Conservation (phyloP, 2,329 filamentous ascomycete species). For the Talaromyces sp. region DNA sequence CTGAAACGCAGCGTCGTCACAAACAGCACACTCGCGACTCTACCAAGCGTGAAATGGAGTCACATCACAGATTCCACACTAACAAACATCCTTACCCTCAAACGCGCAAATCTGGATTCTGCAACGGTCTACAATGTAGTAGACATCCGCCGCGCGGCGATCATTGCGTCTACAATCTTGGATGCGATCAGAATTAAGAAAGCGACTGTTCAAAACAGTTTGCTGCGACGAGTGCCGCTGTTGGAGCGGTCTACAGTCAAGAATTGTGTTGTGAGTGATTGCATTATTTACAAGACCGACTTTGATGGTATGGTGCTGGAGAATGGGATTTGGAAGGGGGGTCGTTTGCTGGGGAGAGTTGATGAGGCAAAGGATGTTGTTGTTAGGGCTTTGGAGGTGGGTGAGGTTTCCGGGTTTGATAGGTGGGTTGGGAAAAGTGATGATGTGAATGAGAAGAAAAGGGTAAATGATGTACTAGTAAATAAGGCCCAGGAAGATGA, state of each 20-base stretch:
- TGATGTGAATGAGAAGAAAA: not conserved
- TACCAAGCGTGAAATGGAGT: constrained; percentile 13
- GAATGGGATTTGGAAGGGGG: constrained; percentile 22
- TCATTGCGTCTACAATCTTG: not conserved
- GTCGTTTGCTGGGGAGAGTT: constrained; percentile 18
- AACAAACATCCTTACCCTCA: constrained; percentile 5
- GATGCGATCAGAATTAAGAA: not conserved
- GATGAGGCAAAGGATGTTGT: constrained; percentile 15
- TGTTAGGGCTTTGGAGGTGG: not conserved
- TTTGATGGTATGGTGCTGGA: constrained; percentile 21
- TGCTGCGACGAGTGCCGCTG: not conserved
- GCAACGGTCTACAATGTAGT: not conserved
- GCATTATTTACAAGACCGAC: constrained; percentile 17
- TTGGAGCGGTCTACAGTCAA: constrained; percentile 11
- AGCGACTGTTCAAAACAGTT: not conserved
- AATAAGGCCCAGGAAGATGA: not conserved
- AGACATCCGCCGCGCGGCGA: not conserved
- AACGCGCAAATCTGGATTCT: constrained; percentile 8
- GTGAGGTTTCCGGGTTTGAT: not conserved
- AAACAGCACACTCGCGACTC: not conserved
- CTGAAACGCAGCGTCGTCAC: not conserved
- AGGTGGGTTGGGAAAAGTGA: not conserved
- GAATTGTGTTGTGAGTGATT: constrained; percentile 16
- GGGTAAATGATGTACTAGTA: too few relatives aligned
- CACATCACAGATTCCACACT: constrained; percentile 9